Percentiles rank a stretch among this genome's conserved stretches.
Evolutionary conservation across 768 basidiomycete species (phyloP).

Genomic region (Russula dissimulans): DNA sequence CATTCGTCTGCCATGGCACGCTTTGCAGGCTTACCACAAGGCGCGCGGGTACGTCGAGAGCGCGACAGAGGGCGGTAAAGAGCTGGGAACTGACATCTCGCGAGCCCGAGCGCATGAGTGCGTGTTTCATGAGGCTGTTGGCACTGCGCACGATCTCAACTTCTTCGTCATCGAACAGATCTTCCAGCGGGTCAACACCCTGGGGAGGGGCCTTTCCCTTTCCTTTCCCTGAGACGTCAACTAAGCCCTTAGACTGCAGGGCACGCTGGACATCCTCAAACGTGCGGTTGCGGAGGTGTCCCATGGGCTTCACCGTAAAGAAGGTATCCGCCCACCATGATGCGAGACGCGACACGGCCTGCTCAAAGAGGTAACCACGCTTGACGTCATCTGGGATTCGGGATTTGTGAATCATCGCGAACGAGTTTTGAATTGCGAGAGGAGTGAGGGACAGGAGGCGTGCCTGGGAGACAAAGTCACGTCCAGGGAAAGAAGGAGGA

Average conservation of each 20-base stretch:
- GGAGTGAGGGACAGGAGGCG: conserved; percentile 84
- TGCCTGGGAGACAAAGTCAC: conserved; percentile 43
- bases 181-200: conserved; percentile 25
- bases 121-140: conserved; percentile 93
- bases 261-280: conserved; percentile 59
- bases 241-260: conserved; percentile 12
- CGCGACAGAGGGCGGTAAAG: conserved; percentile 84
- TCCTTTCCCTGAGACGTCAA: conserved; percentile 18
- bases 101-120: conserved; percentile 67
- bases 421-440: conserved; percentile 66
- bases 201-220: neutral
- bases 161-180: conserved; percentile 38
- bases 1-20: conserved; percentile 76
- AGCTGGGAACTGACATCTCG: conserved; percentile 84
- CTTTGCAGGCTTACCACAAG: conserved; percentile 87
- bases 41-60: conserved; percentile 76
- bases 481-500: neutral
- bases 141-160: conserved; percentile 60
- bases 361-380: conserved; percentile 84
- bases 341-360: conserved; percentile 59
- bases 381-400: conserved; percentile 69
- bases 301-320: conserved; percentile 51
- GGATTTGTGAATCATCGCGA: conserved; percentile 73
- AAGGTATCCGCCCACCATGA: conserved; percentile 80
- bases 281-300: conserved; percentile 66